These are phyloP conservation scores for Austroboletus festivus DNA, from an alignment of 768 basidiomycete genomes.

Conservation along the genomic window DNA sequence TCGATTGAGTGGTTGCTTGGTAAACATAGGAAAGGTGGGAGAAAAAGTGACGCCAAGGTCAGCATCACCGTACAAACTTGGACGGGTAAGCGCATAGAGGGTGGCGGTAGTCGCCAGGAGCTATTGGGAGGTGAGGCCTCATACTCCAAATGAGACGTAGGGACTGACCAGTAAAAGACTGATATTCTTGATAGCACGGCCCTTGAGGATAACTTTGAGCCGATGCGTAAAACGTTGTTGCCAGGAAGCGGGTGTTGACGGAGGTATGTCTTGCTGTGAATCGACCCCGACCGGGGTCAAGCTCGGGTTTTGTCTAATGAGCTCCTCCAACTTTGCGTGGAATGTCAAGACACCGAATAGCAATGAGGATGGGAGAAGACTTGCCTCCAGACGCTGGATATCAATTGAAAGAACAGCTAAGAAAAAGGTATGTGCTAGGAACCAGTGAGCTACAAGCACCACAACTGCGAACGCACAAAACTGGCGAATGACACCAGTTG, in stretches of 20 bases:
- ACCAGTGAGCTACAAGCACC: slow-evolving; percentile 95
- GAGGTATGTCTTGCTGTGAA: slow-evolving; percentile 22
- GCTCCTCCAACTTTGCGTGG: slow-evolving; percentile 67
- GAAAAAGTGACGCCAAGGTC: slow-evolving; percentile 16
- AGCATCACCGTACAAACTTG: slow-evolving; percentile 36
- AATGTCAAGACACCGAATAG: slow-evolving; percentile 11
- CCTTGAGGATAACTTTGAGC: slow-evolving; percentile 48
- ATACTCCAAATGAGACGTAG: neutral
- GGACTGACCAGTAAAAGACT: slow-evolving; percentile 72
- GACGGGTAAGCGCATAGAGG: slow-evolving; percentile 69
- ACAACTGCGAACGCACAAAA: slow-evolving; percentile 94
- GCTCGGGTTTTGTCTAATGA: slow-evolving; percentile 69
- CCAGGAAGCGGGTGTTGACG: slow-evolving; percentile 27
- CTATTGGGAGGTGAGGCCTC: slow-evolving; percentile 36
- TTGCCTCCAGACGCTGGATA: slow-evolving; percentile 84
- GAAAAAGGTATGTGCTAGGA: slow-evolving; percentile 94
- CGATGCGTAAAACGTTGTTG: slow-evolving; percentile 27
- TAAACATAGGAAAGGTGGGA: slow-evolving; percentile 32
- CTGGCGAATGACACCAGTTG: slow-evolving; percentile 80
- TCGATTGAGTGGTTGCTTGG: slow-evolving; percentile 29
- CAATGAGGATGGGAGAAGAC: slow-evolving; percentile 9
- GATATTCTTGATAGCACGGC: slow-evolving; percentile 72
- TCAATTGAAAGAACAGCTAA: slow-evolving; percentile 93
- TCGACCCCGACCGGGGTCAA: slow-evolving; percentile 43
- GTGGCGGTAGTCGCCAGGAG: slow-evolving; percentile 74